A percentile compares a stretch with the other conserved stretches of the same genome.
Evolutionary conservation across 1,139 yeast genomes (phyloP).

Genomic region (Geotrichum phurueaensis): DNA sequence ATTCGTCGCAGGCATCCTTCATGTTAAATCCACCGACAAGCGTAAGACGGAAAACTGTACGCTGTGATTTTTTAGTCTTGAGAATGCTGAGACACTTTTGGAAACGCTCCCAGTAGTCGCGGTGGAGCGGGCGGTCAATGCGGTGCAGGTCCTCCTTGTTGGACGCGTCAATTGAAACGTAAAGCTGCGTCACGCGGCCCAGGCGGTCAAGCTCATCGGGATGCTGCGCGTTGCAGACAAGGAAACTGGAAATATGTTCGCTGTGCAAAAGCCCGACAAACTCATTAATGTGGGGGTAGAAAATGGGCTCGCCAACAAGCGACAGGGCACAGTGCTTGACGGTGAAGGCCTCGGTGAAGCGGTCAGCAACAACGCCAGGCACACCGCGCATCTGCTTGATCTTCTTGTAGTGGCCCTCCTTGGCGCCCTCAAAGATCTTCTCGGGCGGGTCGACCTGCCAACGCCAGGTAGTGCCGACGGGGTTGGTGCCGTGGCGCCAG

Average conservation of each 20-base stretch:
- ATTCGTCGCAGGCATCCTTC: conserved; percentile 61
- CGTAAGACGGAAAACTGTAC: conserved; percentile 87
- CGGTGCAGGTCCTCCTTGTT: conserved; percentile 71
- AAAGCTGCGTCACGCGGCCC: conserved; percentile 77
- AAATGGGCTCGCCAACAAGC: conserved; percentile 89
- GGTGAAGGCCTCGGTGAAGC: conserved; percentile 84
- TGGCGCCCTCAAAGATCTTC: conserved; percentile 74
- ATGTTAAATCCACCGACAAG: conserved; percentile 89
- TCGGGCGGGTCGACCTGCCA: conserved; percentile 94
- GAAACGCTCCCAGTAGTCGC: conserved; percentile 91
- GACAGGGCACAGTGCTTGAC: conserved; percentile 90
- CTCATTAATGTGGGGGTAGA: conserved; percentile 84
- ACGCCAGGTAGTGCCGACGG: conserved; percentile 94
- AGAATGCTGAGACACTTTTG: conserved; percentile 74
- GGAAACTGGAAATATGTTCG: conserved; percentile 71
- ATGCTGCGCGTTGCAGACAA: conserved; percentile 94
- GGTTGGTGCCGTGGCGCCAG: conserved; percentile 97
- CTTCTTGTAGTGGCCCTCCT: conserved; percentile 82
- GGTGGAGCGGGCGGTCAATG: conserved; percentile 81
- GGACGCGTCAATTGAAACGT: conserved; percentile 90
- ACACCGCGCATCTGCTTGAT: conserved; percentile 94
- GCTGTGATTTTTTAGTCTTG: conserved; percentile 70
- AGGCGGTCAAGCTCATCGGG: conserved; percentile 71
- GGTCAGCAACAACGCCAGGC: conserved; percentile 84
- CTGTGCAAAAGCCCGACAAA: conserved; percentile 76